Evolutionary conservation across 2,329 filamentous ascomycete genomes (phyloP).

Genomic region (Neopestalotiopsis clavispora): DNA sequence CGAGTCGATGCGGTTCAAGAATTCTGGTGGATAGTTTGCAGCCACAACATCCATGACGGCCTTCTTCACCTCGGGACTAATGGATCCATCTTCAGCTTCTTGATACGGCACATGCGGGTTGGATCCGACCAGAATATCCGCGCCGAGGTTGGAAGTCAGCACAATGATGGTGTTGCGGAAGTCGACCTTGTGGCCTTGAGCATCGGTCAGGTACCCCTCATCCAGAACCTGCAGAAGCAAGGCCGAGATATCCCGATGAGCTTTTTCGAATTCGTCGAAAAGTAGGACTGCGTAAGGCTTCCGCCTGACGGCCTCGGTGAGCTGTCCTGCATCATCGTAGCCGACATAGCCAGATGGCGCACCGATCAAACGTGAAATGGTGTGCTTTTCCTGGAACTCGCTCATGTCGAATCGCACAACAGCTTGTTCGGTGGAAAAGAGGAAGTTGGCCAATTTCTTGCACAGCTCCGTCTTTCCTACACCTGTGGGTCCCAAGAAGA

Average conservation of each 20-base stretch:
- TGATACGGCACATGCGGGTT: slow-evolving; percentile 69
- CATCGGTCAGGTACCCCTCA: slow-evolving; percentile 93
- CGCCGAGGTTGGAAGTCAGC: slow-evolving; percentile 92
- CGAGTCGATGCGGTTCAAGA: slow-evolving; percentile 94
- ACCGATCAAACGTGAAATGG: slow-evolving; percentile 89
- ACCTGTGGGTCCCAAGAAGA: slow-evolving; percentile 96
- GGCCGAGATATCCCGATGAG: slow-evolving; percentile 91
- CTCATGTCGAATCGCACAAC: slow-evolving; percentile 97
- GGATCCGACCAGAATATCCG: slow-evolving; percentile 84
- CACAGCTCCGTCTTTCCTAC: slow-evolving; percentile 97
- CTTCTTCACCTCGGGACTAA: slow-evolving; percentile 74
- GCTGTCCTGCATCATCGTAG: slow-evolving; percentile 94
- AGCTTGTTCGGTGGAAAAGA: slow-evolving; percentile 90
- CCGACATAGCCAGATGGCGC: slow-evolving; percentile 94
- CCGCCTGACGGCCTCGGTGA: slow-evolving; percentile 91
- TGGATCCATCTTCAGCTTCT: slow-evolving; percentile 67
- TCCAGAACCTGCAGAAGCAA: slow-evolving; percentile 93
- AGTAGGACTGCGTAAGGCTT: slow-evolving; percentile 95
- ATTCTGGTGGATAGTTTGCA: slow-evolving; percentile 81
- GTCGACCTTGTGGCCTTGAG: slow-evolving; percentile 95
- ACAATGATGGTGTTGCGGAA: slow-evolving; percentile 98
- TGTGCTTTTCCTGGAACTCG: slow-evolving; percentile 97
- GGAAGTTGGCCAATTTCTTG: slow-evolving; percentile 91
- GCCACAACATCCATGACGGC: slow-evolving; percentile 90
- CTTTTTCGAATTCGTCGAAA: slow-evolving; percentile 98